A percentile compares a stretch with the other conserved stretches of the same genome.
Evolutionary conservation across 176 grass and related monocot genomes (phyloP).

Genomic region (Musa troglodytarum): DNA sequence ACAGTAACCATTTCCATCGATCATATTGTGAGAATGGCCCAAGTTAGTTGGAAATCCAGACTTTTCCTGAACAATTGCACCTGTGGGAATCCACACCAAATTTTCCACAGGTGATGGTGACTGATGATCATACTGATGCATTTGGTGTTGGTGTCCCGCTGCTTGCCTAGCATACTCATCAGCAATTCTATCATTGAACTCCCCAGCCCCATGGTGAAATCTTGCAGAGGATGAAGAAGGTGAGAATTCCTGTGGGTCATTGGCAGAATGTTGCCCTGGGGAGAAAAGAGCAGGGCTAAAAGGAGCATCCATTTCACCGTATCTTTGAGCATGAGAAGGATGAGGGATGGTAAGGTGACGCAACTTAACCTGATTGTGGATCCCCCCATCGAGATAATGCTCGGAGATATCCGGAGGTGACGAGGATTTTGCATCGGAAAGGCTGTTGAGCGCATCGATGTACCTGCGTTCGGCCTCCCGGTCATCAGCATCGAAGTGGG

Average conservation of each 20-base stretch:
- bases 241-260: conserved; percentile 63
- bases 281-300: conserved; percentile 61
- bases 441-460: conserved; percentile 84
- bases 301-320: conserved; percentile 61
- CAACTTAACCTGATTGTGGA: conserved; percentile 42
- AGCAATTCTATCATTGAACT: conserved; percentile 50
- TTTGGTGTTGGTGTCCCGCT: conserved; percentile 39
- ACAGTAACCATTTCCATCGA: conserved; percentile 28
- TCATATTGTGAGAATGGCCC: conserved; percentile 34
- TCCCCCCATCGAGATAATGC: conserved; percentile 41
- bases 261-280: conserved; percentile 38
- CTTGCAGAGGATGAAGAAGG: conserved; percentile 54
- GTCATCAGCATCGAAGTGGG: conserved; percentile 36
- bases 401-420: conserved; percentile 48
- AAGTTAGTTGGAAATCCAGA: conserved; percentile 55
- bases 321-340: conserved; percentile 43
- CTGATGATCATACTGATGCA: conserved; percentile 47
- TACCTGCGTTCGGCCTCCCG: conserved; percentile 83
- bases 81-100: conserved; percentile 63
- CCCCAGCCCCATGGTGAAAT: conserved; percentile 50
- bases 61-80: conserved; percentile 57
- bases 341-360: conserved; percentile 60
- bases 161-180: conserved; percentile 48
- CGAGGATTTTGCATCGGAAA: conserved; percentile 46
- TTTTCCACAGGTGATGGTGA: conserved; percentile 48